A percentile compares a stretch with the other conserved stretches of the same genome.
These are phyloP conservation scores for Epichloe scottii DNA, from an alignment of 2,329 filamentous ascomycete genomes.

Conservation along the genomic window DNA sequence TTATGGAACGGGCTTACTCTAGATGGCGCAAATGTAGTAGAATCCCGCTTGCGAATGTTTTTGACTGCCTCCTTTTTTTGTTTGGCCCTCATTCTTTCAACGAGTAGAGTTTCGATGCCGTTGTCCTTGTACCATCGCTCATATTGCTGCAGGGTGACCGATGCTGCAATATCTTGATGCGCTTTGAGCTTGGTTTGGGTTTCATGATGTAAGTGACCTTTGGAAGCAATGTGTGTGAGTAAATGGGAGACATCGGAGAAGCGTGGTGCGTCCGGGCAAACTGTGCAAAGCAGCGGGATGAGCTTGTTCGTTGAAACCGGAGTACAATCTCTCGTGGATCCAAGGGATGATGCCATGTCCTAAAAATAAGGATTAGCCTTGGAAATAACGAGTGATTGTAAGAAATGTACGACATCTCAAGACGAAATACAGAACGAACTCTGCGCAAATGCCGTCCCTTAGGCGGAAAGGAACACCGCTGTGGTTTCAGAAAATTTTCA, in stretches of 20 bases:
- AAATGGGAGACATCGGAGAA: conserved; percentile 90
- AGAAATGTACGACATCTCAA: conserved; percentile 5
- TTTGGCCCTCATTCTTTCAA: conserved; percentile 66
- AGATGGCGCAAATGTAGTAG: conserved; percentile 7
- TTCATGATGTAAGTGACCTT: conserved; percentile 76
- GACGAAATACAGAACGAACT: conserved; percentile 1
- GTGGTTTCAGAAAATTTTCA: background rate
- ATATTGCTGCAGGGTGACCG: conserved; percentile 51
- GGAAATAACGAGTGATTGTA: conserved; percentile 9
- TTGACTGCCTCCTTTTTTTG: conserved; percentile 49
- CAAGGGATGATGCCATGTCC: conserved; percentile 26
- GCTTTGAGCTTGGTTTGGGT: conserved; percentile 70
- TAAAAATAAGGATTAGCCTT: conserved; percentile 9
- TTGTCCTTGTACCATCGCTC: conserved; percentile 67
- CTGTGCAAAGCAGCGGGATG: conserved; percentile 65
- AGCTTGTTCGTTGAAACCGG: conserved; percentile 15
- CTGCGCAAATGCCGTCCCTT: background rate
- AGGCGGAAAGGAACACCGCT: background rate
- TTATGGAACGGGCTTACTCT: conserved; percentile 11
- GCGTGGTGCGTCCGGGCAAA: conserved; percentile 65
- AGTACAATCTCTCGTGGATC: conserved; percentile 10
- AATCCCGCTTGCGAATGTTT: conserved; percentile 32
- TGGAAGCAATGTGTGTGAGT: conserved; percentile 83
- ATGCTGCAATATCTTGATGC: conserved; percentile 53
- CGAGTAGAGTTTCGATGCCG: conserved; percentile 59